Base-by-base conservation (phyloP, 1,284 basidiomycete genomes). In the Phylloboletellus chloephorus region DNA sequence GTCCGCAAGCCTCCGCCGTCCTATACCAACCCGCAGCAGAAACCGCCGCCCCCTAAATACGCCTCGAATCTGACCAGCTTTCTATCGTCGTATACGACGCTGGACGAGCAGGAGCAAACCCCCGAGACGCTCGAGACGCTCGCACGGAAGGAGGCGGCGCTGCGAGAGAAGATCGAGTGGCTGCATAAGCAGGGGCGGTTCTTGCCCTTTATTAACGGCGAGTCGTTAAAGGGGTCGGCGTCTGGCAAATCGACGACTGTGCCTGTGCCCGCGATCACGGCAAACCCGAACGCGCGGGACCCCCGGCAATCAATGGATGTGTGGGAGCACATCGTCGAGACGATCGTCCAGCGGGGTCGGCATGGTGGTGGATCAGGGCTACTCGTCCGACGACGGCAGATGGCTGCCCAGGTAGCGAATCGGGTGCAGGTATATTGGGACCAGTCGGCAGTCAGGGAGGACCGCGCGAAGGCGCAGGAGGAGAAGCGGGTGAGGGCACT, bases 391-490 rank as follows among this genome's bases (percentile, higher is more conserved):
- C 74, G 74, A 1, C 63, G 57, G 7, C 64, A 72, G 16, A 65
- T 82, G 7, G 71, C 79, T 6, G 64, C 61, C 0, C 74, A 81
- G 54, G 73, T 92, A 31, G 82, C 88, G 2, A 69, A 69, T 35
- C 82, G 81, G 58, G 66, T 96, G 12, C 72, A 79, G 43, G 71
- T 65, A n/a, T 82, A 95, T 60, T 96, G 90, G 81, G 88, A 89
- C 45, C 72, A 69, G 25, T 67, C 79, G 26, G 74, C 74, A 26
- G 72, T 74, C 48, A 78, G 64, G 67, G 84, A 82, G 44, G 84
- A 85, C 36, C 78, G 73, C 54, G 74, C 74, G 34, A 73, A 67
- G 44, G 65, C 68, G 22, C 76, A 76, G 39, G 84, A 88, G 52
- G 85, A 90, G 66, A 77, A 74, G 54, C 72, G 82, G 28, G 49